Evolutionary conservation across 2,329 filamentous ascomycete species (phyloP), one percentile per base, ranked within the genome.

Genomic region (Fusarium drepaniforme): DNA sequence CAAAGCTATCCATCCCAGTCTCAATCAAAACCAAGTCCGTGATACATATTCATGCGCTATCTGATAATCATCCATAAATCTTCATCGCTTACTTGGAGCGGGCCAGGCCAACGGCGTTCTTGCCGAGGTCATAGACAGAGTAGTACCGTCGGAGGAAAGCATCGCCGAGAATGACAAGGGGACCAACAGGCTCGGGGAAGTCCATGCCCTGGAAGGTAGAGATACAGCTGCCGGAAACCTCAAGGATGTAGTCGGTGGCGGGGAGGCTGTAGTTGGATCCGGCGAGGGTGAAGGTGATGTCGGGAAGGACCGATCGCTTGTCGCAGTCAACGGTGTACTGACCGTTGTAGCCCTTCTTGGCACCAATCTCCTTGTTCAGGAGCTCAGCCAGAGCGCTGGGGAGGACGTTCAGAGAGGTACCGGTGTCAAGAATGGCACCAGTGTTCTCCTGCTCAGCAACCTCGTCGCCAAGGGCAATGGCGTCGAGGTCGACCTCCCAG

Each of bases 141-240:
- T 98, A 98, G 89, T 93, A 97, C 83, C 90, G 93, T 85, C 95
- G 92, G 82, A 93, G 88, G 89, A 93, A 94, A 59, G 92, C 94
- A 84, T 98, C 95, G 81, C 97, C 97, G 30, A 99, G 92, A 76
- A 99, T 99, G 73, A 95, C 96, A 75, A 99, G 91, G 78, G 97
- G 97, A 57, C 97, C 96, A 70, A 93, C 93, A 44, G 95, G 95
- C 81, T 92, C 93, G 67, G 95, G 93, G 86, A 95, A 92, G 84
- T 96, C 97, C 93, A 98, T 97, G 80, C 95, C 96, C 92, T 97
- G 97, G 88, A 99, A 98, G 78, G 95, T 94, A 73, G 95, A 98
- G 85, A 99, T 98, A 86, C 97, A 99, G 83, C 93, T 96, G 79
- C 96, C 97, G 82, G 96, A 94, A 51, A 98, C 91, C 86, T 99